Conservation (phyloP, 805 yeast genomes). For the Schwanniomyces sp. region DNA sequence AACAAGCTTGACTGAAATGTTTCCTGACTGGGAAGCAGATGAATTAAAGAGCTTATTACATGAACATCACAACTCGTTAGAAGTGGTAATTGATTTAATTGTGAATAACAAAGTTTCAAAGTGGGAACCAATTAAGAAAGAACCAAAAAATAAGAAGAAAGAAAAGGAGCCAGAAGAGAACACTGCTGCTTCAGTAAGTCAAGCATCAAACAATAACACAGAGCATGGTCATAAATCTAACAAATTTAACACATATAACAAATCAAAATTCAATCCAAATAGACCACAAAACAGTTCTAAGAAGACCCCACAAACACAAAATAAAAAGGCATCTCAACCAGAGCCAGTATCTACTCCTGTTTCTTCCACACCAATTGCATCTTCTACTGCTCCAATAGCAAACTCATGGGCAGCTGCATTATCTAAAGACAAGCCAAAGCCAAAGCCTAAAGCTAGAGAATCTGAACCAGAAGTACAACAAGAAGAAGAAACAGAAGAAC, state of each 20-base stretch:
- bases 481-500: conserved; percentile 9
- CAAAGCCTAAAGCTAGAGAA: conserved; percentile 12
- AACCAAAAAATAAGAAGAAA: conserved; percentile 49
- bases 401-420: conserved; percentile 49
- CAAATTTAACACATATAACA: conserved; percentile 7
- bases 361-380: conserved; percentile 14
- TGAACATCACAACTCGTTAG: conserved; percentile 74
- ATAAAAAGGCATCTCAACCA: conserved; percentile 5
- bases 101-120: conserved; percentile 86
- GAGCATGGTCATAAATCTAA: conserved; percentile 11
- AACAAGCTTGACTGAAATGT: conserved; percentile 75
- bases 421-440: conserved; percentile 33
- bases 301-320: conserved; percentile 11
- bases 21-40: conserved; percentile 91
- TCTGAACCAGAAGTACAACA: conserved; percentile 6
- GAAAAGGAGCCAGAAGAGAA: conserved; percentile 20
- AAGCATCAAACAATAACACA: conserved; percentile 5
- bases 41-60: conserved; percentile 75
- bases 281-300: conserved; percentile 7
- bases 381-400: conserved; percentile 20
- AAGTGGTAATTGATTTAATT: conserved; percentile 80
- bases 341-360: conserved; percentile 12
- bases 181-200: conserved; percentile 1
- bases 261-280: conserved; percentile 10
- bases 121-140: conserved; percentile 92